These are phyloP conservation scores for Gynochthodes officinalis DNA, from an alignment of 257 asterid genomes.

Conservation along the genomic window DNA sequence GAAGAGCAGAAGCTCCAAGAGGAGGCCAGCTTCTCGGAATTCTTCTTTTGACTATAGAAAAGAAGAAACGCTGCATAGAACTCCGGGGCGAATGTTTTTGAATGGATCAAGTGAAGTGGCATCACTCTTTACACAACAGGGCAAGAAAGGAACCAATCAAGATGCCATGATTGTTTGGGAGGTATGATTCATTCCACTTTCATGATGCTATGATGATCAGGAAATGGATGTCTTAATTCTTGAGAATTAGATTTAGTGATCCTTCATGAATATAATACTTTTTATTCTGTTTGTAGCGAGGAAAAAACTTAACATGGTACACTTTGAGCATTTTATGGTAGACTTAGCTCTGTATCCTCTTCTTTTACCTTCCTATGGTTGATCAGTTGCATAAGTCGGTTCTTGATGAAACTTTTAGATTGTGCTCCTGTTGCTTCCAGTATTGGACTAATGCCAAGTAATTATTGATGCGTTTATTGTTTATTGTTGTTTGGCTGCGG, in stretches of 20 bases:
- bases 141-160: slow-evolving; percentile 91
- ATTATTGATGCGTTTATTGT: not conserved
- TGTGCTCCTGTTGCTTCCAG: not conserved
- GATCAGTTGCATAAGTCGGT: not conserved
- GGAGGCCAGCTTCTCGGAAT: slow-evolving; percentile 50
- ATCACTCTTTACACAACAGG: slow-evolving; percentile 77
- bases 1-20: slow-evolving; percentile 42
- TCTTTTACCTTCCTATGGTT: not conserved
- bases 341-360: not conserved
- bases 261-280: not conserved
- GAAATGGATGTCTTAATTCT: no score
- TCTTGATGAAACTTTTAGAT: not conserved
- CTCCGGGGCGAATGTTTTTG: slow-evolving; percentile 74
- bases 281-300: not conserved
- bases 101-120: slow-evolving; percentile 84
- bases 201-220: slow-evolving; percentile 2
- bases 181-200: slow-evolving; percentile 43
- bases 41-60: slow-evolving; percentile 59
- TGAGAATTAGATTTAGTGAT: not conserved
- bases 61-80: slow-evolving; percentile 68
- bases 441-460: not conserved
- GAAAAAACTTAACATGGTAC: not conserved
- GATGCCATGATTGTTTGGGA: slow-evolving; percentile 99
- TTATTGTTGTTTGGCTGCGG: not conserved
- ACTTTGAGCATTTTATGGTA: not conserved